Conservation (phyloP, 1,284 basidiomycete genomes). For the Ustilago loliicola region DNA sequence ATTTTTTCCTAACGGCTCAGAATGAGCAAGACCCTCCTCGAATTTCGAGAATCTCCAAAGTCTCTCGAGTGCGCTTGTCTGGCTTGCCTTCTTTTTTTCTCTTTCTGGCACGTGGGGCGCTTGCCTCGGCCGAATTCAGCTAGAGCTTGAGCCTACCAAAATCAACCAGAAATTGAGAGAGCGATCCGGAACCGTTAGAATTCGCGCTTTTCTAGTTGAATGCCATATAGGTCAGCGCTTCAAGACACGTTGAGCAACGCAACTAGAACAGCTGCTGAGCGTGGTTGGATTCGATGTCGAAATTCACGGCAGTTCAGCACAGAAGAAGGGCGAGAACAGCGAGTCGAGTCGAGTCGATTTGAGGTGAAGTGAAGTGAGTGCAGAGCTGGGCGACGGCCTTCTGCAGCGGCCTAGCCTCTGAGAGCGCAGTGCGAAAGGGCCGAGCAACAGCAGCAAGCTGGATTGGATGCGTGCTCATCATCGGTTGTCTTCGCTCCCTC, state of each 20-base stretch:
- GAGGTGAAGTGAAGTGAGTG: too few species aligned
- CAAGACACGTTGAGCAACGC: background rate
- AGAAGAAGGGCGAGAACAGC: too few species aligned
- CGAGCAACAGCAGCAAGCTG: slow-evolving; percentile 9
- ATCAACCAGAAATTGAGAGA: background rate
- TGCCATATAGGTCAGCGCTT: too few species aligned
- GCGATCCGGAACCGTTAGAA: background rate
- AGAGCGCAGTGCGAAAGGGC: too few species aligned
- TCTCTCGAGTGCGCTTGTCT: background rate
- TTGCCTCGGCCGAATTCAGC: background rate
- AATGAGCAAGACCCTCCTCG: too few species aligned
- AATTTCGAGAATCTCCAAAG: background rate
- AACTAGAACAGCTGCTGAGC: background rate
- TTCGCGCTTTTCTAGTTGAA: background rate
- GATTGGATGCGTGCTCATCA: slow-evolving; percentile 26
- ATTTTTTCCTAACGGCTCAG: slow-evolving; percentile 1
- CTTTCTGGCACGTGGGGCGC: background rate
- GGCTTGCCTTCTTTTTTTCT: background rate
- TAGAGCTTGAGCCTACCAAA: background rate
- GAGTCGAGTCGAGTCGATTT: background rate
- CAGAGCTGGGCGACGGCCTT: background rate
- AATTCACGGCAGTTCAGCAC: too few species aligned
- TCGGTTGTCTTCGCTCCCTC: slow-evolving; percentile 39
- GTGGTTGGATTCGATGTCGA: background rate
- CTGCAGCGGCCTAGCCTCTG: too few species aligned